phyloP scores from a whole-genome alignment of 129 eudicot species.

The Apium graveolens region DNA sequence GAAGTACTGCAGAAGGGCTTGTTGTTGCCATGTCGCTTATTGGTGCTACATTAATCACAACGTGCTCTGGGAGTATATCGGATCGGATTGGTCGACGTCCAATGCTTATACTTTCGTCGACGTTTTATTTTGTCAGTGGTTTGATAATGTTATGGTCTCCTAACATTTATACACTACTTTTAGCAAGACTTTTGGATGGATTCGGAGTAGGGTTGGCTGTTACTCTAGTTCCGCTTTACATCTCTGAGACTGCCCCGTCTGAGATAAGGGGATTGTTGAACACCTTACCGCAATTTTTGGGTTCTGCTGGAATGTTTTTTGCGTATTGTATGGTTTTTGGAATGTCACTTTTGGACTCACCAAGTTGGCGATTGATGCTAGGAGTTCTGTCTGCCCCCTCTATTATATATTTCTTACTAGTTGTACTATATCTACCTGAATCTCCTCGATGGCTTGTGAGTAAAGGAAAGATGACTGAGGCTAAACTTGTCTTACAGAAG shows the following conservation, averaged over 20 bases:
- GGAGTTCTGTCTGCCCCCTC: conserved; percentile 47
- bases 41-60: conserved; percentile 55
- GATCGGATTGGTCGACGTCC: conserved; percentile 55
- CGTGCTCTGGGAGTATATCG: conserved; percentile 55
- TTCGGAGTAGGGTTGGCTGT: conserved; percentile 56
- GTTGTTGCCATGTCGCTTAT: conserved; percentile 59
- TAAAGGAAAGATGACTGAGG: conserved; percentile 55
- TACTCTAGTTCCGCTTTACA: conserved; percentile 46
- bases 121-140: conserved; percentile 42
- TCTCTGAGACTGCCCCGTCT: conserved; percentile 55
- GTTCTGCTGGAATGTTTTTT: conserved; percentile 51
- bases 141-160: conserved; percentile 61
- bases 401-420: conserved; percentile 35
- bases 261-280: conserved; percentile 46
- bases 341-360: conserved; percentile 39
- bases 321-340: conserved; percentile 54
- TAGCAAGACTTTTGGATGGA: conserved; percentile 50
- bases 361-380: conserved; percentile 57
- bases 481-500: conserved; percentile 44
- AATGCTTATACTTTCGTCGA: conserved; percentile 45
- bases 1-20: conserved; percentile 46
- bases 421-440: conserved; percentile 44
- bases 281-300: conserved; percentile 51
- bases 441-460: conserved; percentile 66
- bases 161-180: conserved; percentile 42